Evolutionary conservation across 2,329 filamentous ascomycete species (phyloP).

Genomic region (Trichoderma breve): DNA sequence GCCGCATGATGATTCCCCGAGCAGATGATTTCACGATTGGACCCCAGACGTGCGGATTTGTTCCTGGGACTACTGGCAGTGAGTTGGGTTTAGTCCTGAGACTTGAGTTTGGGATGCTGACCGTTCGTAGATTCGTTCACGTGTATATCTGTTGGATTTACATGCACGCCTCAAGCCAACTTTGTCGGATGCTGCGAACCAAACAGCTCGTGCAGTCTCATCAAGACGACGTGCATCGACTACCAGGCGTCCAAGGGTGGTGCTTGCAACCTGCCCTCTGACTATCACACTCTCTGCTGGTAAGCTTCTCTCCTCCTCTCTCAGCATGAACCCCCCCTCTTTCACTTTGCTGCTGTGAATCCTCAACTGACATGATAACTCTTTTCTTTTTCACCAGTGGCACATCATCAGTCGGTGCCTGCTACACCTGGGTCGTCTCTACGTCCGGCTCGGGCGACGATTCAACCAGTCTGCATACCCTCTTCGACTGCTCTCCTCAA

Average conservation of each 20-base stretch:
- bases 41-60: conserved; percentile 34
- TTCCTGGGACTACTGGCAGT: conserved; percentile 28
- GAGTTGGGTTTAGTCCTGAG: conserved; percentile 20
- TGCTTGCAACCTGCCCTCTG: conserved; percentile 28
- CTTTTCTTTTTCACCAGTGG: conserved; percentile 20
- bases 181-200: conserved; percentile 35
- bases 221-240: conserved; percentile 36
- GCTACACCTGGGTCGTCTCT: conserved; percentile 33
- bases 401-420: conserved; percentile 21
- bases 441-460: conserved; percentile 21
- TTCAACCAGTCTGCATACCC: conserved; percentile 23
- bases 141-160: conserved; percentile 29
- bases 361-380: not conserved
- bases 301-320: conserved; percentile 23
- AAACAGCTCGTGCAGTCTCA: conserved; percentile 28
- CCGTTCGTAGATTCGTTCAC: conserved; percentile 29
- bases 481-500: conserved; percentile 30
- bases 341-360: not conserved
- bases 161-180: conserved; percentile 29
- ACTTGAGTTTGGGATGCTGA: not conserved
- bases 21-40: conserved; percentile 31
- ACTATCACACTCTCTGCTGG: conserved; percentile 39
- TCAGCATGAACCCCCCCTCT: not conserved
- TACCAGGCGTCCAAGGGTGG: conserved; percentile 28
- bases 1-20: conserved; percentile 32